Evolutionary conservation across 192 early-diverging fungal species (phyloP), one percentile per base, ranked within the genome.

Genomic region (Coemansia sp.): DNA sequence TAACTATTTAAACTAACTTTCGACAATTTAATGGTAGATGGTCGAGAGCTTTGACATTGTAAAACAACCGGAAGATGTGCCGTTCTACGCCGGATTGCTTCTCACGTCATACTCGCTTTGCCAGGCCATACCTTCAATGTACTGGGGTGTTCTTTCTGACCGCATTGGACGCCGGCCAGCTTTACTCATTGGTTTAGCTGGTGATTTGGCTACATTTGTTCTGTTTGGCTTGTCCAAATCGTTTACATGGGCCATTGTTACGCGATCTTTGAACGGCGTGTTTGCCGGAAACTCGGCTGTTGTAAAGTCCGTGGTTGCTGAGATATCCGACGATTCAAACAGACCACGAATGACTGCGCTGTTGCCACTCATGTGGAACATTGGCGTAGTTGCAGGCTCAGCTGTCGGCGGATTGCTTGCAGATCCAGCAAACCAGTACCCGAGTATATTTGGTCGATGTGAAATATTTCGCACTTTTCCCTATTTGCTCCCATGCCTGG

Each of bases 401-500:
- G 74, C 87, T 0, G 61, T 92, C 6, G 93, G 93, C 44, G 93
- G 94, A 25, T 81, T 89, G n/a, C 85, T 94, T 0, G 68, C 87
- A 2, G 71, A 91, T 25, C 94, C 94, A 14, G 88, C 80, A 0
- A 62, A 83, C 23, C 75, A 77, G 11, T 90, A 85, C 54, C 90
- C 91, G 0, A 56, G 65, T 6, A 68, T 83, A 0, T 88, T 87
- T 70, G 86, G 85, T 2, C n/a, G 81, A 50, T 69, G 58, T 58
- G 19, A 50, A 10, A 83, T 94, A 57, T 83, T 93, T 19, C 70
- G 67, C 38, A 42, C 67, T 2, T 89, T 87, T 64, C 92, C 91
- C 0, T 96, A 93, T 60, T 83, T 91, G 42, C 83, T 96, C 2
- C 93, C 93, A 7, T 95, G 93, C 57, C 61, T 88, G n/a, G 71